Evolutionary conservation across 768 basidiomycete genomes (phyloP), one percentile per base, ranked within the genome.

Genomic region (Tricholoma sp.): DNA sequence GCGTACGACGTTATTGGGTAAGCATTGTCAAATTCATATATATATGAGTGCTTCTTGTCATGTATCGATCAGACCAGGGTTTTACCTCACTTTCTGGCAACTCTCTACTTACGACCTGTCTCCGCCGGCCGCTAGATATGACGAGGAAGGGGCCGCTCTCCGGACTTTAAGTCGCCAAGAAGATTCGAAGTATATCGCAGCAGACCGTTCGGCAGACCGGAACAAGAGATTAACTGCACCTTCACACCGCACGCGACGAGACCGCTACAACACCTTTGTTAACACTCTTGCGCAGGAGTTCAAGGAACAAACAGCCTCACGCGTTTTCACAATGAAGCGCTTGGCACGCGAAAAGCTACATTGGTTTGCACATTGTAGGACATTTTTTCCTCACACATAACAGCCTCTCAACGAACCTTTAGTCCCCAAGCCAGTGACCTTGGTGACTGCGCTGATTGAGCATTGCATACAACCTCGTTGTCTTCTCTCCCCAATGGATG

Each of bases 41-140:
- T 32, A 10, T 12, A 53, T 53, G 14, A 21, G 52, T 55, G 35
- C 53, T 56, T 55, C 18, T 53, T 62, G 21, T 50, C 61, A 54
- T 53, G 57, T 21, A 11, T 55, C 45, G 16, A 52, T 24, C 62
- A 97, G 96, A 3, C 87, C 94, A 27, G 89, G 86, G 2, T 98
- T 99, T 74, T 98, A 94, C 66, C 72, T 91, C 47, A 94, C 95
- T 2, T 99, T 98, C 74, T 99, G 97, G 97, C 95, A 98, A 69
- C 72, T 98, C 52, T 89, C 92, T 0, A 88, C 89, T 32, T 91
- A 94, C 65, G 97, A 99, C 70, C 79, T 98, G 32, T 74, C 83
- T 0, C 88, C 91, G 11, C 94, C 95, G 0, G 76, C 79, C 16
- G 66, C 82, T 5, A 83, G 83, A 58, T 99, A 98, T 59, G 86